phyloP scores from a whole-genome alignment of 108 stramenopile genomes.

The Skeletonema grethae region DNA sequence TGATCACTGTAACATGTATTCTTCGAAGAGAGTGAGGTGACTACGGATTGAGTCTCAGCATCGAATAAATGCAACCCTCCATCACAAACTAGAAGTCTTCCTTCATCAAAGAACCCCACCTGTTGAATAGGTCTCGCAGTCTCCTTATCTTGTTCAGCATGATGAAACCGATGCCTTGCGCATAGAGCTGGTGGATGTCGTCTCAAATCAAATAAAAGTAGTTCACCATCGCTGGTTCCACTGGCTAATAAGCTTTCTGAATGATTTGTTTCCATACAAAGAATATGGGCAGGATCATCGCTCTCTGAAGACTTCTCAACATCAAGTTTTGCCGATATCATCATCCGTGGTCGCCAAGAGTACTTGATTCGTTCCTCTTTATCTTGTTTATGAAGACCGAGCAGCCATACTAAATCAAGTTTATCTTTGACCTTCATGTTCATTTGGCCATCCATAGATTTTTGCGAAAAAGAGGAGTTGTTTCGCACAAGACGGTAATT shows the following conservation, averaged over 20 bases:
- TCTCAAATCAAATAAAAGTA: conserved; percentile 37
- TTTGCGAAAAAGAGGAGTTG: not conserved
- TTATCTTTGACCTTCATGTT: conserved; percentile 6
- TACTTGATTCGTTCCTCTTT: conserved; percentile 16
- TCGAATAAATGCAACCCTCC: conserved; percentile 28
- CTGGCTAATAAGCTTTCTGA: conserved; percentile 25
- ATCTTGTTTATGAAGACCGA: conserved; percentile 23
- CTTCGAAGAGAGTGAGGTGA: conserved; percentile 9
- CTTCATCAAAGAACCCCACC: conserved; percentile 18
- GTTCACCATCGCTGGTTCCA: conserved; percentile 28
- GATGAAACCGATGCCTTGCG: not conserved
- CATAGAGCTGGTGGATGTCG: conserved; percentile 22
- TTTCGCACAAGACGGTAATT: not conserved
- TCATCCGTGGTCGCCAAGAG: conserved; percentile 29
- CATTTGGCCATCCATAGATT: not conserved
- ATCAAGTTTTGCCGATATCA: conserved; percentile 17
- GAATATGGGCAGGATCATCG: not conserved
- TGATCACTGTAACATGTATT: conserved; percentile 4
- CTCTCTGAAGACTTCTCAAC: not conserved
- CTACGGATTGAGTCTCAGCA: conserved; percentile 12
- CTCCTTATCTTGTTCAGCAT: not conserved
- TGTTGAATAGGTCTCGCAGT: conserved; percentile 6
- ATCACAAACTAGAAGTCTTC: conserved; percentile 16
- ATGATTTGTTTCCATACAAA: conserved; percentile 21
- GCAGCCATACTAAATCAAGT: conserved; percentile 29